These are phyloP conservation scores for Fagopyrum homotropicum DNA, from an alignment of 148 eudicot species.

Conservation along the genomic window DNA sequence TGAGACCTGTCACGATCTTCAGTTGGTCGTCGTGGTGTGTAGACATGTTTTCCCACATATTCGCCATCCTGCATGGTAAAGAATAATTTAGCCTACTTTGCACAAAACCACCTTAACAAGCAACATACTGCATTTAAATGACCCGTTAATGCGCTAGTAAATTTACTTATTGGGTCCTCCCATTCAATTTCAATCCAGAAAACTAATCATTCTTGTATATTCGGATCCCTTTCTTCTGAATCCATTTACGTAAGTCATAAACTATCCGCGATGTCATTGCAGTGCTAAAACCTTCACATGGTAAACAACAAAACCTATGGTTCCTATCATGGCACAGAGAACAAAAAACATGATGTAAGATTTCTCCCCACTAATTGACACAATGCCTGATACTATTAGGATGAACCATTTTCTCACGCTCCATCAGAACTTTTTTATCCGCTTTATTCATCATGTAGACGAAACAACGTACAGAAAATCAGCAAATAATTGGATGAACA, in stretches of 20 bases:
- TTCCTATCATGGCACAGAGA: background rate
- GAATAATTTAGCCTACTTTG: background rate
- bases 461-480: background rate
- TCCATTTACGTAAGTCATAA: too few relatives aligned
- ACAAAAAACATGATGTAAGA: background rate
- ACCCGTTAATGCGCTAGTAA: background rate
- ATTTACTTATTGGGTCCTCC: background rate
- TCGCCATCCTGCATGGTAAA: constrained; percentile 54
- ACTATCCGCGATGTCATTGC: too few relatives aligned
- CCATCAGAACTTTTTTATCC: background rate
- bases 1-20: constrained; percentile 43
- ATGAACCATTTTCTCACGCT: background rate
- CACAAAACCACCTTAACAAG: background rate
- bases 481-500: background rate
- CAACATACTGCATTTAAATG: background rate
- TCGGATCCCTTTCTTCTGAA: too few relatives aligned
- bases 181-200: background rate
- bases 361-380: background rate
- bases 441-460: background rate
- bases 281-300: background rate
- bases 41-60: constrained; percentile 75
- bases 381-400: background rate
- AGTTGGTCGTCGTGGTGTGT: constrained; percentile 60
- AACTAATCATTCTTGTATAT: background rate
- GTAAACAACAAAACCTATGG: background rate